Conservation (phyloP, 75 land plant species). For the Chamaecyparis obtusa region DNA sequence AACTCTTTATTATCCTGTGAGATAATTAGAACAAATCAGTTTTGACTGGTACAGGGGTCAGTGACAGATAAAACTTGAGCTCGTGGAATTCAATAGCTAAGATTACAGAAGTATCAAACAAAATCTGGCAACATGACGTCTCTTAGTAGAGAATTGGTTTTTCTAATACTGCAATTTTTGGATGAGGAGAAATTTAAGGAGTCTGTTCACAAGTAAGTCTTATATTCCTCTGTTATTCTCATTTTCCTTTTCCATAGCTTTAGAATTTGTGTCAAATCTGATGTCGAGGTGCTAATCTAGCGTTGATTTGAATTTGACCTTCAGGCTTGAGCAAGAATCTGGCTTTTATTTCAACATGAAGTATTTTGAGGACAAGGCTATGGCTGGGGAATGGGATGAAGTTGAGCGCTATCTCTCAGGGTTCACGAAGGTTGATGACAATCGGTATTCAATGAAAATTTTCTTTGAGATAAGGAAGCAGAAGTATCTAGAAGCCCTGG, state of each 20-base stretch:
- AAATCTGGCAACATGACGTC: conserved; percentile 46
- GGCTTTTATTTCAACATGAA: conserved; percentile 85
- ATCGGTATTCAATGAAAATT: conserved; percentile 63
- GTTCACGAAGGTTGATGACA: conserved; percentile 63
- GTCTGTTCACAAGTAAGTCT: conserved; percentile 66
- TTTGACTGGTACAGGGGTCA: not conserved
- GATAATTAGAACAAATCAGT: not conserved
- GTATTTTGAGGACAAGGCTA: conserved; percentile 56
- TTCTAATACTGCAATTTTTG: conserved; percentile 67
- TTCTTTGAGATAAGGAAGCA: conserved; percentile 67
- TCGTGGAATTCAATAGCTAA: not conserved
- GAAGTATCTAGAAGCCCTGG: conserved; percentile 63
- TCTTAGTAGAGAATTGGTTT: conserved; percentile 68
- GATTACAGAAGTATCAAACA: not conserved
- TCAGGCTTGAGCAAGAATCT: conserved; percentile 77
- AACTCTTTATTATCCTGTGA: not conserved
- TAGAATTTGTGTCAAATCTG: not conserved
- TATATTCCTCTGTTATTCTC: not conserved
- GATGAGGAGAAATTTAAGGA: conserved; percentile 82
- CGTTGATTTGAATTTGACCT: not conserved
- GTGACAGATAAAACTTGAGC: not conserved
- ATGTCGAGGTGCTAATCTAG: not conserved
- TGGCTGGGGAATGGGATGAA: conserved; percentile 61
- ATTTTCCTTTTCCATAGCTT: conserved; percentile 1
- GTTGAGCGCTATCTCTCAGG: conserved; percentile 63